Percentiles rank a stretch among this genome's conserved stretches.
These are phyloP conservation scores for Blastobotrys robertii DNA, from an alignment of 805 yeast genomes.

Conservation along the genomic window DNA sequence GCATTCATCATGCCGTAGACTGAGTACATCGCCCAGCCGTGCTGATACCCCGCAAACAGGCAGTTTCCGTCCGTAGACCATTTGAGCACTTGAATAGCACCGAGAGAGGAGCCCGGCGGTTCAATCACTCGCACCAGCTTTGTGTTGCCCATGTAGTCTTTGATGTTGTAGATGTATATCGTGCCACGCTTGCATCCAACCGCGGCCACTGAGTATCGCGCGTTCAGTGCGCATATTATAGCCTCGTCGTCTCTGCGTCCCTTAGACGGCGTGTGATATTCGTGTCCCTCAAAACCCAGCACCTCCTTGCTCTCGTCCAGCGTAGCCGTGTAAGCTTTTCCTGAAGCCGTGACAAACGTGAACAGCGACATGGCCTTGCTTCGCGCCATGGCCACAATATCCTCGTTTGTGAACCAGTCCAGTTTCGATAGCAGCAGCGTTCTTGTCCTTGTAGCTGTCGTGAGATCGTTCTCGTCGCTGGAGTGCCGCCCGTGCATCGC, in stretches of 20 bases:
- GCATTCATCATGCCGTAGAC: slow-evolving; percentile 38
- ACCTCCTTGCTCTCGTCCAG: slow-evolving; percentile 8
- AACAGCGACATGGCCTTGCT: slow-evolving; percentile 26
- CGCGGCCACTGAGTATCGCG: slow-evolving; percentile 33
- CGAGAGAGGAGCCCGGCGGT: slow-evolving; percentile 20
- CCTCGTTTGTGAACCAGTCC: slow-evolving; percentile 18
- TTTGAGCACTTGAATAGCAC: slow-evolving; percentile 19
- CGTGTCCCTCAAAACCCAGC: slow-evolving; percentile 6
- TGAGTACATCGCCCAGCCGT: slow-evolving; percentile 42
- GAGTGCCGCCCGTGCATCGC: slow-evolving; percentile 1
- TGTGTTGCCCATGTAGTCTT: slow-evolving; percentile 26
- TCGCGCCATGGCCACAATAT: slow-evolving; percentile 13
- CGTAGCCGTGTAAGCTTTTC: slow-evolving; percentile 19
- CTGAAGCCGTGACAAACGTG: slow-evolving; percentile 21
- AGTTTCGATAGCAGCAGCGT: slow-evolving; percentile 17
- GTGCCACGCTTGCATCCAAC: slow-evolving; percentile 32
- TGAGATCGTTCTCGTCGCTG: not conserved
- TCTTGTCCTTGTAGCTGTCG: slow-evolving; percentile 11
- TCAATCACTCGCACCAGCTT: slow-evolving; percentile 25
- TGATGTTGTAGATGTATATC: slow-evolving; percentile 30
- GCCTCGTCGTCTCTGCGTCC: slow-evolving; percentile 13
- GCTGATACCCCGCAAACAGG: slow-evolving; percentile 24
- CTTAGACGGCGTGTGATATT: slow-evolving; percentile 6
- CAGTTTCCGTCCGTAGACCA: slow-evolving; percentile 33
- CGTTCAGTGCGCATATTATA: slow-evolving; percentile 29